Evolutionary conservation across 2,329 filamentous ascomycete genomes (phyloP), one percentile per base, ranked within the genome.

Genomic region (Kalaharituber pfeilii): DNA sequence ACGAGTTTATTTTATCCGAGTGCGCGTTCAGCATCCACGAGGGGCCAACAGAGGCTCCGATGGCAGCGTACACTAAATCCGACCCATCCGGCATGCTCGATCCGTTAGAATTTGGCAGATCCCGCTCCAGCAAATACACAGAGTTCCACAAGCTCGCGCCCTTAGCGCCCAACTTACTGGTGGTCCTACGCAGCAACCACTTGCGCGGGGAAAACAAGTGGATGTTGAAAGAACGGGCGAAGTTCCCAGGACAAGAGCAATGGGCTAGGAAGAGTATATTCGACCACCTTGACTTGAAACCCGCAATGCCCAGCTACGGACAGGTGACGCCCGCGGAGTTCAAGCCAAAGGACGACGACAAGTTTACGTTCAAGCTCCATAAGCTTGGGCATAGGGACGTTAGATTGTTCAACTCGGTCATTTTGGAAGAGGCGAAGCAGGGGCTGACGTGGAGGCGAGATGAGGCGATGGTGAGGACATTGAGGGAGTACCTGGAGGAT

Each of bases 1-100:
- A 52, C 20, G 53, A 55, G 26, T 55, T 55, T 42, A 44, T 55
- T 26, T 13, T 55, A 6, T 50, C 53, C 24, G 53, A 55, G 22
- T 42, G 33, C 33, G 53, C 39, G 11, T 55, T 51, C 15, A 49
- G 53, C 29, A 33, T 55, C 18, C 15, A 51, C 28, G 53, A 55
- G 36, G 53, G 53, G 3, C 55, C 55, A 24, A 52, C 42, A 45
- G 42, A 47, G 42, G 42, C n/a, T n/a, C n/a, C n/a, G n/a, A n/a
- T n/a, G n/a, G n/a, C n/a, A n/a, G n/a, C n/a, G n/a, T n/a, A n/a
- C n/a, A n/a, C n/a, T 5, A 47, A 18, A 13, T 15, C 13, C 15
- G 4, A 39, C 4, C 13, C 8, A 6, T 13, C 13, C 3, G 7
- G 33, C 4, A 13, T 18, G 13, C 3, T 15, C 7, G 4, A 15